These are phyloP conservation scores for Atkinsonella texensis DNA, from an alignment of 2,329 filamentous ascomycete genomes.

Conservation along the genomic window DNA sequence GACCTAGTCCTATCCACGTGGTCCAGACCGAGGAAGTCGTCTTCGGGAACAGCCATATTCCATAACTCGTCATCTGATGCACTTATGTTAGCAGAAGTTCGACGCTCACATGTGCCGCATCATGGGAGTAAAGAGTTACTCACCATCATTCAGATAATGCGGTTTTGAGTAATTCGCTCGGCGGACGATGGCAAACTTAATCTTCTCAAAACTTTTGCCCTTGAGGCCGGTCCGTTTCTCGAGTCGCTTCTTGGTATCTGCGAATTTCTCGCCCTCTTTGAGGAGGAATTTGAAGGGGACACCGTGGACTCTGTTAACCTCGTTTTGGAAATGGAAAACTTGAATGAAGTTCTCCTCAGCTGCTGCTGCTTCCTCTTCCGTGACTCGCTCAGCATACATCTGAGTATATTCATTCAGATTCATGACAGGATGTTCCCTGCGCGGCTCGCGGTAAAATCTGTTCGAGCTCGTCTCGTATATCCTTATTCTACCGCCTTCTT, in stretches of 20 bases:
- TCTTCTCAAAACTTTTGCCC: constrained; percentile 96
- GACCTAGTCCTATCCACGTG: constrained; percentile 50
- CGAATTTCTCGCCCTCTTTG: constrained; percentile 76
- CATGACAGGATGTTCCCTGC: constrained; percentile 58
- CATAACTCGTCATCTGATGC: constrained; percentile 45
- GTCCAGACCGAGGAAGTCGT: constrained; percentile 53
- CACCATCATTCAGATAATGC: constrained; percentile 79
- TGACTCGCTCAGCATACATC: constrained; percentile 70
- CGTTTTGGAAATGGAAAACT: constrained; percentile 87
- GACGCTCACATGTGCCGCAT: background rate
- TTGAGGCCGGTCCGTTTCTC: constrained; percentile 89
- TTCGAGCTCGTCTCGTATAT: constrained; percentile 74
- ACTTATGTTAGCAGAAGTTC: background rate
- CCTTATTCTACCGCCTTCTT: constrained; percentile 55
- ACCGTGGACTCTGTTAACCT: constrained; percentile 72
- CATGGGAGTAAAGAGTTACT: constrained; percentile 21
- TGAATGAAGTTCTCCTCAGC: constrained; percentile 52
- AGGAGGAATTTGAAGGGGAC: constrained; percentile 86
- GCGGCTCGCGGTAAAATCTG: constrained; percentile 73
- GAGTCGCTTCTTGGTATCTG: constrained; percentile 86
- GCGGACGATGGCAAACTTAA: constrained; percentile 81
- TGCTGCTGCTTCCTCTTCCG: constrained; percentile 55
- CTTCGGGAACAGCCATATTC: constrained; percentile 38
- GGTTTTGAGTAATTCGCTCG: constrained; percentile 64
- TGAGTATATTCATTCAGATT: constrained; percentile 77